Evolutionary conservation across 1,284 basidiomycete species (phyloP), one percentile per base, ranked within the genome.

Genomic region (Xanthoconium separans): DNA sequence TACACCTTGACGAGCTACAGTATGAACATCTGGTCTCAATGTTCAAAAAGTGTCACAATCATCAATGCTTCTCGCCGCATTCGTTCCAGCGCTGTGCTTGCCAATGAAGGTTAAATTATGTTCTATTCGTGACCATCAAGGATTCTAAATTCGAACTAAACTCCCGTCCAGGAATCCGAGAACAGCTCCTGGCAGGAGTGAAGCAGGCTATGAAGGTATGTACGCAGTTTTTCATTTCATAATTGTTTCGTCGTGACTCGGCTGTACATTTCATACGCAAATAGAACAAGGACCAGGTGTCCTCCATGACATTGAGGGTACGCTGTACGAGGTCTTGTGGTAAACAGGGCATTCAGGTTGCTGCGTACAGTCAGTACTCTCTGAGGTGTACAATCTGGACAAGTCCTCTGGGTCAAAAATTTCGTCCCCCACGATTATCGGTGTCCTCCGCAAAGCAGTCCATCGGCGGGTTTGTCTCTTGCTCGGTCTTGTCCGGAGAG

Each of bases 301-400:
- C 78, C 48, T 83, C 85, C 15, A 84, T 75, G 44, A 80, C 80
- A 18, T 73, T 88, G 57, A 82, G 86, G 47, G 85, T 88, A 61
- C 56, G 81, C 33, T 49, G 2, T 30, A n/a, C 5, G 2, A 27
- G 24, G 16, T 42, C 44, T 40, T 13, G 27, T 30, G 43, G 30
- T 42, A 33, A 24, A 47, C 44, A 42, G 3, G 33, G 20, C 10
- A 49, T 54, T 51, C 22, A 56, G 11, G 16, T 37, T 27, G 3
- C 27, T n/a, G 29, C 27, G 22, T 41, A 16, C 54, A 89, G 86
- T 84, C 85, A 18, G 77, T 87, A 34, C 74, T 89, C 11, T 77
- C 87, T 8, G 87, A 90, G 56, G 76, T 90, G 3, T 83, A 89
- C 60, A 75, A 79, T 18, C 76, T 80, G 36, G 87, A 89, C 71